These are phyloP conservation scores for Staphylotrichum tortipilum DNA, from an alignment of 495 filamentous ascomycete genomes.

Conservation along the genomic window DNA sequence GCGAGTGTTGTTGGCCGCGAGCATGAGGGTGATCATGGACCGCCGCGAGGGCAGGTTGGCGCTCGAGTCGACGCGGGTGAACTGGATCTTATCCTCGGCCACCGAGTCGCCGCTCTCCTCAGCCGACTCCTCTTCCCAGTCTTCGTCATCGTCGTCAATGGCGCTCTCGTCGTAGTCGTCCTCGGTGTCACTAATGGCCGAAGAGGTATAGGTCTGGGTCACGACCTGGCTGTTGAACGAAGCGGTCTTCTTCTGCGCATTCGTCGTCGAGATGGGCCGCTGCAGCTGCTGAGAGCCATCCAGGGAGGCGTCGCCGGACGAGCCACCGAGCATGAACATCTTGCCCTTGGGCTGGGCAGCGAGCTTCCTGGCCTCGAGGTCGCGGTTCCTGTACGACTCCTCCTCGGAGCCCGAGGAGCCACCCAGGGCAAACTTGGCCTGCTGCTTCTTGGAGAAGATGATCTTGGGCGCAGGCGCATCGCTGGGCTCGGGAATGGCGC, in stretches of 20 bases:
- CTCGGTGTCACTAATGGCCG: slow-evolving; percentile 57
- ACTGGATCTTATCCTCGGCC: slow-evolving; percentile 67
- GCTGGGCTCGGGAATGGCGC: slow-evolving; percentile 36
- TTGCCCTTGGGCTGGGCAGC: slow-evolving; percentile 52
- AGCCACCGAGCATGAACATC: slow-evolving; percentile 74
- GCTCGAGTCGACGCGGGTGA: slow-evolving; percentile 83
- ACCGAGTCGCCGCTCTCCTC: slow-evolving; percentile 77
- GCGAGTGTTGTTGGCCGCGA: slow-evolving; percentile 64
- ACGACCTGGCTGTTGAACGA: slow-evolving; percentile 77
- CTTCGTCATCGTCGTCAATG: slow-evolving; percentile 82
- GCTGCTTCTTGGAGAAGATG: slow-evolving; percentile 41
- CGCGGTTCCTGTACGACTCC: slow-evolving; percentile 35
- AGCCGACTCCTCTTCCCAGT: slow-evolving; percentile 85
- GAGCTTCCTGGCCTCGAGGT: slow-evolving; percentile 43
- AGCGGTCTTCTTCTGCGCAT: slow-evolving; percentile 60
- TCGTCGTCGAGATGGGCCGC: slow-evolving; percentile 36
- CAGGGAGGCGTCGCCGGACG: slow-evolving; percentile 76
- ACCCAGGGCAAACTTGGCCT: slow-evolving; percentile 47
- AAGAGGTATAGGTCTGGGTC: slow-evolving; percentile 53
- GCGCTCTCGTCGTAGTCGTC: slow-evolving; percentile 69
- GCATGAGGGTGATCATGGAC: slow-evolving; percentile 82
- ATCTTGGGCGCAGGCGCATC: slow-evolving; percentile 41
- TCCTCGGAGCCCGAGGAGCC: slow-evolving; percentile 41
- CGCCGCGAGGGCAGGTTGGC: slow-evolving; percentile 76
- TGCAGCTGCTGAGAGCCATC: slow-evolving; percentile 54